Evolutionary conservation across 139 green algal species (phyloP).

Genomic region (Micromonas commoda): DNA sequence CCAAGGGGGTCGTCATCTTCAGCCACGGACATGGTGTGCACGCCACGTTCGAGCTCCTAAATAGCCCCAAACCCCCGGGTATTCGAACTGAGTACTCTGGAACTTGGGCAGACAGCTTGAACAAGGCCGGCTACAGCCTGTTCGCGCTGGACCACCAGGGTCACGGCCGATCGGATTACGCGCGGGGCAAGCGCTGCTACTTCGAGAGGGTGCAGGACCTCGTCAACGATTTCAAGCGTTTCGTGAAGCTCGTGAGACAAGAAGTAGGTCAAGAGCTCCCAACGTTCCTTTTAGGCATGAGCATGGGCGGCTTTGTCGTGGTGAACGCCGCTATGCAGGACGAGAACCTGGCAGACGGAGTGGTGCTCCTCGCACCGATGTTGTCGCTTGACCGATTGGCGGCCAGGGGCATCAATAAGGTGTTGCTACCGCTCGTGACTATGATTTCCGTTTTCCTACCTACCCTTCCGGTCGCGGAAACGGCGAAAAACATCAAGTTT

Average conservation of each 20-base stretch:
- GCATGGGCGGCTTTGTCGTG: conserved; percentile 7
- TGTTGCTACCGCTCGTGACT: neutral
- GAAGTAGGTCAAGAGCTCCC: neutral
- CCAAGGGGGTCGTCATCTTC: neutral
- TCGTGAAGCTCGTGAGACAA: neutral
- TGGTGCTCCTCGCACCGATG: neutral
- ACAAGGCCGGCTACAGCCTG: neutral
- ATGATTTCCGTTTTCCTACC: neutral
- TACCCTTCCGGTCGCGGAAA: neutral
- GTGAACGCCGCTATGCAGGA: neutral
- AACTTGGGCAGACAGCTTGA: neutral
- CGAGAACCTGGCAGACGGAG: neutral
- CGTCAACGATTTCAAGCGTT: neutral
- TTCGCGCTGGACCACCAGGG: conserved; percentile 15
- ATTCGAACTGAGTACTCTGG: neutral
- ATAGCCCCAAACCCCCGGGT: neutral
- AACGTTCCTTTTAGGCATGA: neutral
- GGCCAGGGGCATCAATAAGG: neutral
- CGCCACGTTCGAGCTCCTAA: conserved; percentile 9
- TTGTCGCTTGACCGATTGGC: neutral
- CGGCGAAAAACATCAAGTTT: conserved; percentile 4
- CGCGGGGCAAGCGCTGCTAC: neutral
- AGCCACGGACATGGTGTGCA: conserved; percentile 1
- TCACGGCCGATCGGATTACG: neutral
- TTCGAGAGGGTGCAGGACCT: neutral